Evolutionary conservation across 2,329 filamentous ascomycete genomes (phyloP).

Genomic region (Colletotrichum lentis): DNA sequence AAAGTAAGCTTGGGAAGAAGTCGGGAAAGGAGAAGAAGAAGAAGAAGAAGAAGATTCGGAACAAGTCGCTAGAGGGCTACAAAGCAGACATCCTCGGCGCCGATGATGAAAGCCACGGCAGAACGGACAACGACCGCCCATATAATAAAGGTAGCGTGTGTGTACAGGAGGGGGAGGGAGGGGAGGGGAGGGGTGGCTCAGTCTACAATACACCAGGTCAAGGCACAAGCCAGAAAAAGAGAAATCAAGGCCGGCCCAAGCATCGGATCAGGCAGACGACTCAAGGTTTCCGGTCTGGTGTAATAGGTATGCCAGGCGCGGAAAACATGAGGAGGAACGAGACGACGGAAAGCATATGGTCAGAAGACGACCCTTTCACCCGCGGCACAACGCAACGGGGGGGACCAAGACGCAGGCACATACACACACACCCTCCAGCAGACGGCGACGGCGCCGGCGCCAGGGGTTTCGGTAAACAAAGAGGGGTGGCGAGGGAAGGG

Average conservation of each 20-base stretch:
- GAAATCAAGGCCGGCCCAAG: slow-evolving; percentile 2
- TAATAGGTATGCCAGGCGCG: neutral
- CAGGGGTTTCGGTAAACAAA: slow-evolving; percentile 26
- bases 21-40: slow-evolving; percentile 31
- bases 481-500: neutral
- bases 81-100: slow-evolving; percentile 38
- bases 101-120: slow-evolving; percentile 38
- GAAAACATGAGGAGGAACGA: slow-evolving; percentile 8
- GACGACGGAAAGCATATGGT: slow-evolving; percentile 25
- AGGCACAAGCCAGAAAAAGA: slow-evolving; percentile 33
- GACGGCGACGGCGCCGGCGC: slow-evolving; percentile 13
- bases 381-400: slow-evolving; percentile 22
- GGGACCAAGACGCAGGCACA: neutral
- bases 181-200: slow-evolving; percentile 21
- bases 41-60: slow-evolving; percentile 34
- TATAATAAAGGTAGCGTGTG: slow-evolving; percentile 33
- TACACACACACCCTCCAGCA: neutral
- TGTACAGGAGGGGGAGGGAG: neutral
- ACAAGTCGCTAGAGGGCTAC: slow-evolving; percentile 29
- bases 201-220: neutral
- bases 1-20: slow-evolving; percentile 7
- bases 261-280: slow-evolving; percentile 29
- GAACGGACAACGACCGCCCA: slow-evolving; percentile 7
- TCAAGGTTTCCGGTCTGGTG: slow-evolving; percentile 20
- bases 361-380: slow-evolving; percentile 32